Evolutionary conservation across 306 rosid species (phyloP), one percentile per base, ranked within the genome.

Genomic region (Heteromeles arbutifolia): DNA sequence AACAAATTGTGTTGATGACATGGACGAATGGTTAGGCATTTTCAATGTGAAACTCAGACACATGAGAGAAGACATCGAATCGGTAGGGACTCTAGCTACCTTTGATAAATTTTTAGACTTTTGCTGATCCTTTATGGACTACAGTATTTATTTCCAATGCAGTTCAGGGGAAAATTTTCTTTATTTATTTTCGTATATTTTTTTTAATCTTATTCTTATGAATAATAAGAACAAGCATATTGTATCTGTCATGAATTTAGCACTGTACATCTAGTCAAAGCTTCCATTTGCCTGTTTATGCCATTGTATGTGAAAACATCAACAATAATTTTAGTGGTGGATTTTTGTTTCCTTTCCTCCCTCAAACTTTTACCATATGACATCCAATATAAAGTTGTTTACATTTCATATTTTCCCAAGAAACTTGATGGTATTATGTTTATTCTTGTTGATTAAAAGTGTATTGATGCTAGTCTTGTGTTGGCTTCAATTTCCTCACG

Each of bases 31-130:
- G 97, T 81, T 95, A 81, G 86, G 91, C 89, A 95, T 95, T 79
- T 95, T 95, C 79, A 95, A 95, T 74, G 89, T 95, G 79, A 95
- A 95, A 83, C 91, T 95, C 66, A 85, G 97, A 77, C 99, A 95
- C 92, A 95, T 95, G 99, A 92, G 99, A 79, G 99, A 95, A 85
- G 99, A 95, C 88, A 92, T 95, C 65, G 97, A 92, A 79, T 95
- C 97, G 76, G 99, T 95, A 89, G 69, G 87, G 78, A 64, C 57
- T 66, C 41, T 52, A 72, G 67, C 67, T 78, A 72, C 67, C 70
- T 76, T 74, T 59, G 45, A 69, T 70, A 4, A 65, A 0, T 29
- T 59, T 25, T 73, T 50, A 63, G 71, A 13, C 52, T 44, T 80
- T 29, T 59, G 39, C 50, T 65, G 63, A 69, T 79, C 68, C 72